A percentile compares a stretch with the other conserved stretches of the same genome.
Evolutionary conservation across 129 eudicot species (phyloP).

Genomic region (sunflower (Helianthus annuus)): DNA sequence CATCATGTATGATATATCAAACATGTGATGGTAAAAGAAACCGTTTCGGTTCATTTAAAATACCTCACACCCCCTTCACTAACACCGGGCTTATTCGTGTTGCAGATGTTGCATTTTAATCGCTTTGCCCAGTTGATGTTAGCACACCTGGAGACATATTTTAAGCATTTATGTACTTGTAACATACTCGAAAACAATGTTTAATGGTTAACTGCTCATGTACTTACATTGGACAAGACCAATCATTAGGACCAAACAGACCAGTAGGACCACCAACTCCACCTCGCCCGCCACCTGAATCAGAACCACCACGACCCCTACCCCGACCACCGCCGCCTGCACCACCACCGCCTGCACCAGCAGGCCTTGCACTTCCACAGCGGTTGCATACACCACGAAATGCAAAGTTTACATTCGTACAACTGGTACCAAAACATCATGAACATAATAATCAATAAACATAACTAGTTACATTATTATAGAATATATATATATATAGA

Average conservation of each 20-base stretch:
- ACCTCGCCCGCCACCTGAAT: conserved; percentile 63
- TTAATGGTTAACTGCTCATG: conserved; percentile 4
- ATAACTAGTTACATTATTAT: background rate
- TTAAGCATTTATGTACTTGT: background rate
- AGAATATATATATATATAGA: background rate
- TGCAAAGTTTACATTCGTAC: conserved; percentile 90
- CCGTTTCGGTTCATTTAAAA: background rate
- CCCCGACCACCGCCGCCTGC: conserved; percentile 81
- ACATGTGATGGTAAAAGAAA: background rate
- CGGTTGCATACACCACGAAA: conserved; percentile 99
- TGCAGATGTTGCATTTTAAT: conserved; percentile 88
- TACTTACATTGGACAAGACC: conserved; percentile 98
- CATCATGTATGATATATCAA: background rate
- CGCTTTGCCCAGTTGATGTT: conserved; percentile 99
- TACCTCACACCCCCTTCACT: conserved; percentile 98
- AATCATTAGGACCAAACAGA: conserved; percentile 97
- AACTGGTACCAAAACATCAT: conserved; percentile 49
- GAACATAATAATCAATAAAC: background rate
- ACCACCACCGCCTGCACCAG: conserved; percentile 88
- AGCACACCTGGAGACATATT: conserved; percentile 67
- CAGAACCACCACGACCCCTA: conserved; percentile 73
- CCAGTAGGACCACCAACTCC: conserved; percentile 73
- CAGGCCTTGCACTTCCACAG: conserved; percentile 96
- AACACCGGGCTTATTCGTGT: conserved; percentile 94
- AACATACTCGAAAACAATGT: background rate